Conservation (phyloP, 2,329 filamentous ascomycete genomes). For the Dendryphion nanum region DNA sequence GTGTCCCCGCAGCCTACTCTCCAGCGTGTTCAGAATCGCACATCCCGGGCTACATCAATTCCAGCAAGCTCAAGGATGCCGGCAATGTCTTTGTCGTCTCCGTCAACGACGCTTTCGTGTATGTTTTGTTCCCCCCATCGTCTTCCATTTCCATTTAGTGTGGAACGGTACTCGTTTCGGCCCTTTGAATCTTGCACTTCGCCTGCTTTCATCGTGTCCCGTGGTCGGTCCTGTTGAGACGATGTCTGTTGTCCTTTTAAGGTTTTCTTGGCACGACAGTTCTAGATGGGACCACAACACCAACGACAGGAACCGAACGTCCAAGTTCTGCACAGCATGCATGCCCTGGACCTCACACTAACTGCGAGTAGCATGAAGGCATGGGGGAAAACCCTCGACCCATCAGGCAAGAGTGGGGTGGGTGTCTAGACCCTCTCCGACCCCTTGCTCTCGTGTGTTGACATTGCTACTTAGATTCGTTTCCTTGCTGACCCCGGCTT, state of each 20-base stretch:
- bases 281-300: too few species aligned
- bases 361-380: slow-evolving; percentile 97
- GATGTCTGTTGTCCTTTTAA: too few species aligned
- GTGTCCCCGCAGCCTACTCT: slow-evolving; percentile 46
- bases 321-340: too few species aligned
- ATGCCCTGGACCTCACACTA: too few species aligned
- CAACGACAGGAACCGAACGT: too few species aligned
- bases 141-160: background rate
- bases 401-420: slow-evolving; percentile 71
- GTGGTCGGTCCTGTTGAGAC: slow-evolving; percentile 11
- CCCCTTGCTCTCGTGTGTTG: slow-evolving; percentile 5
- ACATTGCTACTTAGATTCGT: slow-evolving; percentile 63
- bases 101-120: slow-evolving; percentile 96
- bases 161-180: too few species aligned
- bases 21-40: slow-evolving; percentile 68
- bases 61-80: slow-evolving; percentile 72
- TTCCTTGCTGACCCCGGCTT: slow-evolving; percentile 82
- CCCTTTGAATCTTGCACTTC: too few species aligned
- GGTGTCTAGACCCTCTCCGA: slow-evolving; percentile 36
- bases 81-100: slow-evolving; percentile 50
- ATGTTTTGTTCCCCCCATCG: slow-evolving; percentile 39
- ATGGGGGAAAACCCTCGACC: slow-evolving; percentile 77
- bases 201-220: too few species aligned
- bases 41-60: slow-evolving; percentile 82
- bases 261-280: too few species aligned